Conservation (phyloP, 2,329 filamentous ascomycete species). For the Phoma sp. region DNA sequence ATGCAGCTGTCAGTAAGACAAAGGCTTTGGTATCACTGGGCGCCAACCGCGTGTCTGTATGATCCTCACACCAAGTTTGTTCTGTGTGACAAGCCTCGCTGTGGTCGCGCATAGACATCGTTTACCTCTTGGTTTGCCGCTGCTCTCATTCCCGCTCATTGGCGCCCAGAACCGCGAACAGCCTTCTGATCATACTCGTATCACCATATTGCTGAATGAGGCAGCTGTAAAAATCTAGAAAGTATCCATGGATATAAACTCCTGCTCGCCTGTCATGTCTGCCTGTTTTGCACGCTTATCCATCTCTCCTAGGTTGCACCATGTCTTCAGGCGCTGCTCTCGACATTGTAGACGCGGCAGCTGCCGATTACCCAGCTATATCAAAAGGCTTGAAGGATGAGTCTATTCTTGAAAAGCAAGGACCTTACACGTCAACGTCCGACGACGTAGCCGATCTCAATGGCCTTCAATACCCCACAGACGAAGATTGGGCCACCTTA, state of each 20-base stretch:
- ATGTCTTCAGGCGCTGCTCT: conserved; percentile 31
- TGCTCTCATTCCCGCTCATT: background rate
- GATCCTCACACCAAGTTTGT: background rate
- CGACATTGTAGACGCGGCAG: conserved; percentile 26
- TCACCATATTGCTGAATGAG: conserved; percentile 22
- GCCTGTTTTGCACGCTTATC: background rate
- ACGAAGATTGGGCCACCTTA: conserved; percentile 38
- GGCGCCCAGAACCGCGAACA: conserved; percentile 20
- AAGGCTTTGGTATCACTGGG: conserved; percentile 20
- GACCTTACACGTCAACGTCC: conserved; percentile 5
- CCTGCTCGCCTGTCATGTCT: too few species aligned
- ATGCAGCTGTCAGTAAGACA: background rate
- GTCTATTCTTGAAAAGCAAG: conserved; percentile 20
- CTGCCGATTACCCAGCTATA: conserved; percentile 18
- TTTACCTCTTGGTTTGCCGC: conserved; percentile 17
- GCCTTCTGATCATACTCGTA: conserved; percentile 1
- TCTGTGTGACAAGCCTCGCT: background rate
- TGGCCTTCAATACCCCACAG: conserved; percentile 37
- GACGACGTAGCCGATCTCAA: conserved; percentile 27
- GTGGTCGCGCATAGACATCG: background rate
- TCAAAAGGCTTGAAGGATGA: conserved; percentile 12
- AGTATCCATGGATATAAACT: conserved; percentile 2
- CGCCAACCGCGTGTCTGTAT: conserved; percentile 22
- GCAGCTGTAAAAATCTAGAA: conserved; percentile 20
- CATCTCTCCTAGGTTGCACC: background rate